These are phyloP conservation scores for Kluyveromyces marxianus DNA, from an alignment of 1,139 yeast genomes.

Conservation along the genomic window DNA sequence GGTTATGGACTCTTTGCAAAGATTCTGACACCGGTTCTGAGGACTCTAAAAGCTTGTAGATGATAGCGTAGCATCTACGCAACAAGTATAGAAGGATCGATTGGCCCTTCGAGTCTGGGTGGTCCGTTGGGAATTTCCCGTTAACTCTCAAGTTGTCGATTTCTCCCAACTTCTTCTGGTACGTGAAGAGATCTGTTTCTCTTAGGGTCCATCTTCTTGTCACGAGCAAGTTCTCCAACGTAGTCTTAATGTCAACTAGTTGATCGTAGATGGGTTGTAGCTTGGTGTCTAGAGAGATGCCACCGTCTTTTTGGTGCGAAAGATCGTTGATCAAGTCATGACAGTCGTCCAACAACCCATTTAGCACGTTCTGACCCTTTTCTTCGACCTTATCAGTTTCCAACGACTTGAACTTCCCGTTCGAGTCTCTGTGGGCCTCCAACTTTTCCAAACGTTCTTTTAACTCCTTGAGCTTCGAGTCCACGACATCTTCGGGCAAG, in stretches of 20 bases:
- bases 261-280: slow-evolving; percentile 45
- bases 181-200: slow-evolving; percentile 83
- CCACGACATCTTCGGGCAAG: slow-evolving; percentile 18
- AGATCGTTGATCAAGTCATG: slow-evolving; percentile 66
- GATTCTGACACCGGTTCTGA: slow-evolving; percentile 95
- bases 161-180: slow-evolving; percentile 62
- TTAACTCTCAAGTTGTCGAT: slow-evolving; percentile 64
- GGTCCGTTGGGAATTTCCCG: slow-evolving; percentile 42
- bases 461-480: slow-evolving; percentile 30
- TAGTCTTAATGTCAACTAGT: slow-evolving; percentile 58
- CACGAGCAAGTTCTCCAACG: slow-evolving; percentile 70
- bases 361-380: slow-evolving; percentile 55
- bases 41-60: slow-evolving; percentile 80
- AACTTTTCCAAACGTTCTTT: slow-evolving; percentile 36
- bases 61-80: slow-evolving; percentile 82
- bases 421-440: slow-evolving; percentile 37
- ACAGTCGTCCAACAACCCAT: slow-evolving; percentile 77
- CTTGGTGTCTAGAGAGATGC: slow-evolving; percentile 40
- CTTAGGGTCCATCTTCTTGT: slow-evolving; percentile 97
- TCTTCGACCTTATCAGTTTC: slow-evolving; percentile 31
- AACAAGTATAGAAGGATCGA: slow-evolving; percentile 67
- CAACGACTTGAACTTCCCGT: slow-evolving; percentile 39
- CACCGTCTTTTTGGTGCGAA: slow-evolving; percentile 46
- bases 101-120: slow-evolving; percentile 42
- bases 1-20: slow-evolving; percentile 86